Conservation (phyloP, 2,329 filamentous ascomycete species). For the Verticillium longisporum region DNA sequence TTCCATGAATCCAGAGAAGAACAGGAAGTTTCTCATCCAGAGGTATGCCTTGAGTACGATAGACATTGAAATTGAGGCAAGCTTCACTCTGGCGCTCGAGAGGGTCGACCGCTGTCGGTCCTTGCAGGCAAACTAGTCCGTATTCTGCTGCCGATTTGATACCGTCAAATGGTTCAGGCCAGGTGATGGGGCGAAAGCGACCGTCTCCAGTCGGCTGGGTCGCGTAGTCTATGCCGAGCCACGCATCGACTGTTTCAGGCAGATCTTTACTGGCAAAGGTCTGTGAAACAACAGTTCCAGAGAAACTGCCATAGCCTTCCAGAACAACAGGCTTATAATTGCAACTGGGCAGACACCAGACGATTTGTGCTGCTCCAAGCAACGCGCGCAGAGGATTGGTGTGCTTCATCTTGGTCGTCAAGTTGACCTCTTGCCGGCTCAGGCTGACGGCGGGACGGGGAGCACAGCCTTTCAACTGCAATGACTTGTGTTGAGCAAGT, state of each 20-base stretch:
- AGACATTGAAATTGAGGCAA: constrained; percentile 8
- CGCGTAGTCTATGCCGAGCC: constrained; percentile 40
- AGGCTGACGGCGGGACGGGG: background rate
- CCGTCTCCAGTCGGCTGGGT: constrained; percentile 29
- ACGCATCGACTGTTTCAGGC: constrained; percentile 26
- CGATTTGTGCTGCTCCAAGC: background rate
- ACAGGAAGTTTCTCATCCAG: constrained; percentile 11
- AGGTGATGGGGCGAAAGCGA: constrained; percentile 28
- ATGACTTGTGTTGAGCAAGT: background rate
- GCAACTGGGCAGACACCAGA: background rate
- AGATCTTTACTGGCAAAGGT: constrained; percentile 19
- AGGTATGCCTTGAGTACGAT: constrained; percentile 20
- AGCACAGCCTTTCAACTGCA: background rate
- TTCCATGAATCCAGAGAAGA: constrained; percentile 10
- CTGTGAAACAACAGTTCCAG: constrained; percentile 26
- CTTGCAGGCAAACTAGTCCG: constrained; percentile 36
- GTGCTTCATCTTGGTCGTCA: background rate
- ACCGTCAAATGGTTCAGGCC: constrained; percentile 30
- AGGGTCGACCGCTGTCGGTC: constrained; percentile 14
- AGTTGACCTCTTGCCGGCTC: background rate
- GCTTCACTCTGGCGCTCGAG: constrained; percentile 1
- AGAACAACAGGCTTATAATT: constrained; percentile 16
- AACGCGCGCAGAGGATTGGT: background rate
- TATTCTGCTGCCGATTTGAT: constrained; percentile 28
- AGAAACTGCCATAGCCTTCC: constrained; percentile 32